phyloP scores from a whole-genome alignment of 345 rosid species.

The Aquilaria malaccensis region DNA sequence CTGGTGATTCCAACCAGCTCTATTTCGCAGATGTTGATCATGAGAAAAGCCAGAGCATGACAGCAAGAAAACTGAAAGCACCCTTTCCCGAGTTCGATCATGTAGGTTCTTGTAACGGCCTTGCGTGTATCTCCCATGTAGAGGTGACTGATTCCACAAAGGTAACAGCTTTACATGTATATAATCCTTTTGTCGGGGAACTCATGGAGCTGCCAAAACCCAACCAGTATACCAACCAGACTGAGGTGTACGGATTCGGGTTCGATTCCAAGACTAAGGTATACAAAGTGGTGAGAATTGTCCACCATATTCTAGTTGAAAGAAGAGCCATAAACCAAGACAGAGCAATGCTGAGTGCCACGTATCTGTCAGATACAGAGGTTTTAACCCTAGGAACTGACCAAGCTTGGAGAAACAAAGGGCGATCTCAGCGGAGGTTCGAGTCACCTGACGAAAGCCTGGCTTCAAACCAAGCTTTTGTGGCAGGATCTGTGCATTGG shows the following conservation, averaged over 20 bases:
- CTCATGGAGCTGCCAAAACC: neutral
- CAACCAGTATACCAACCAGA: neutral
- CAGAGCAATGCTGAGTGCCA: neutral
- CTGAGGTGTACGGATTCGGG: neutral
- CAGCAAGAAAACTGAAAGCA: neutral
- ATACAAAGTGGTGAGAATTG: neutral
- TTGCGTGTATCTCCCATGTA: neutral
- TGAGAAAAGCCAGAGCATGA: neutral
- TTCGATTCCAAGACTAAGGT: neutral
- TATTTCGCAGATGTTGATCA: neutral
- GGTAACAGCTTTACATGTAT: neutral
- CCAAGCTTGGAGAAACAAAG: neutral
- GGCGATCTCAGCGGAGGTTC: too few relatives aligned
- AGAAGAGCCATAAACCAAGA: neutral
- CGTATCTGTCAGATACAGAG: neutral
- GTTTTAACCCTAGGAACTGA: neutral
- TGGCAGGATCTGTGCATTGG: slow-evolving; percentile 1
- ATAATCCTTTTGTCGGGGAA: neutral
- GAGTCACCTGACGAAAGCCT: neutral
- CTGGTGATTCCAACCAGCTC: neutral
- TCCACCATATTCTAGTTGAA: neutral
- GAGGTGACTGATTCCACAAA: neutral
- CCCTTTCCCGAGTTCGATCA: neutral
- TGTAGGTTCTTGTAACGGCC: neutral
- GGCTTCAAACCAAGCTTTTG: neutral